These are phyloP conservation scores for Rhodocollybia butyracea DNA, from an alignment of 768 basidiomycete species.

Conservation along the genomic window DNA sequence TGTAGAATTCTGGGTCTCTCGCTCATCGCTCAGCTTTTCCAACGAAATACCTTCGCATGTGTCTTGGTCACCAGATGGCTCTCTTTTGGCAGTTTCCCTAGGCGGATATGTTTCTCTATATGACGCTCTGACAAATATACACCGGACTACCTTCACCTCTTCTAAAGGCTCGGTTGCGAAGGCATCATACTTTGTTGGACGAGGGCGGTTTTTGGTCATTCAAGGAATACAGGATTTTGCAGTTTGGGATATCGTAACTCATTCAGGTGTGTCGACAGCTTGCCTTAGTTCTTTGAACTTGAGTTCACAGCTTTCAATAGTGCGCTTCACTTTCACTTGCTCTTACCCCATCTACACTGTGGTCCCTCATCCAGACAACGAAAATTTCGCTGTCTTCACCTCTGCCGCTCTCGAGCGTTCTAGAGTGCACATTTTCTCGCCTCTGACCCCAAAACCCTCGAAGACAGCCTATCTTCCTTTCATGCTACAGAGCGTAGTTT, in stretches of 20 bases:
- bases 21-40: conserved; percentile 70
- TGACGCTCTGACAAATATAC: conserved; percentile 58
- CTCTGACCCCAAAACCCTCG: conserved; percentile 42
- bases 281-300: background rate
- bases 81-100: conserved; percentile 74
- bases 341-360: conserved; percentile 36
- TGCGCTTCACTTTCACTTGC: conserved; percentile 53
- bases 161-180: conserved; percentile 46
- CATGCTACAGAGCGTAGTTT: conserved; percentile 47
- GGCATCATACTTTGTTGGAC: conserved; percentile 65
- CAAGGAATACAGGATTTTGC: conserved; percentile 45
- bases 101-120: conserved; percentile 70
- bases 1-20: conserved; percentile 75
- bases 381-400: conserved; percentile 57
- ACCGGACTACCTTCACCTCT: conserved; percentile 57
- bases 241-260: conserved; percentile 71
- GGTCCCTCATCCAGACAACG: conserved; percentile 53
- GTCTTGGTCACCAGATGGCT: conserved; percentile 84
- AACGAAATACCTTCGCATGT: conserved; percentile 60
- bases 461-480: conserved; percentile 54
- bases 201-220: conserved; percentile 61
- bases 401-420: conserved; percentile 22
- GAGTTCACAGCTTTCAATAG: conserved; percentile 31
- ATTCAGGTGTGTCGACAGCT: conserved; percentile 45
- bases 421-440: conserved; percentile 45